Evolutionary conservation across 345 rosid genomes (phyloP), one percentile per base, ranked within the genome.

Genomic region (Barbarea vulgaris): DNA sequence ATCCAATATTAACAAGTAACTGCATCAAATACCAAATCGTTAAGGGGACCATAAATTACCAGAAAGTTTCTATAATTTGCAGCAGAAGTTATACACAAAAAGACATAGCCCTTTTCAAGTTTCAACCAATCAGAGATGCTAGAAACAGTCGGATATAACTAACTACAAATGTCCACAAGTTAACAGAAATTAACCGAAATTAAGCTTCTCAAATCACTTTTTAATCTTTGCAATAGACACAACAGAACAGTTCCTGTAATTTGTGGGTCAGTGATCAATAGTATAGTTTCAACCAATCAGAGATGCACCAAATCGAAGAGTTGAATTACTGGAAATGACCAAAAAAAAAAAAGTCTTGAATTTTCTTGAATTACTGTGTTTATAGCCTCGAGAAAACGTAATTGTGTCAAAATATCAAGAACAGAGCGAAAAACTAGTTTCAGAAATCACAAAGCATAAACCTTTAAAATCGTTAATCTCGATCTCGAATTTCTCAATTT

Each of bases 1-100:
- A 71, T 93, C 98, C 83, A 93, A 57, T 64, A 94, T 84, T 85
- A 91, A 76, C 82, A 94, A 79, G 81, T 91, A 94, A 59, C 97
- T 91, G 84, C 84, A 80, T 52, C 25, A 17, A 67, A 27, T 25
- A 7, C 28, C 42, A 9, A 7, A 52, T 25, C 9, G 6, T 41
- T 13, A 55, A 58, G 7, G 21, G 28, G 12, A 9, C 11, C 11
- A 17, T 6, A 10, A 15, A 33, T 15, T 0, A 15, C 30, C 8
- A 30, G 4, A 57, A 67, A 15, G 3, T 12, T 27, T 8, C 37
- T 55, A 1, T 55, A 51, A 22, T 10, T 48, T 25, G 34, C 30
- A 28, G 27, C n/a, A 18, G 9, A 11, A 36, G 48, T 12, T n/a
- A n/a, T n/a, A n/a, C n/a, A n/a, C n/a, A 36, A 13, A 60, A 7